phyloP scores from a whole-genome alignment of 2,329 filamentous ascomycete genomes.

The Diaporthe sp. region DNA sequence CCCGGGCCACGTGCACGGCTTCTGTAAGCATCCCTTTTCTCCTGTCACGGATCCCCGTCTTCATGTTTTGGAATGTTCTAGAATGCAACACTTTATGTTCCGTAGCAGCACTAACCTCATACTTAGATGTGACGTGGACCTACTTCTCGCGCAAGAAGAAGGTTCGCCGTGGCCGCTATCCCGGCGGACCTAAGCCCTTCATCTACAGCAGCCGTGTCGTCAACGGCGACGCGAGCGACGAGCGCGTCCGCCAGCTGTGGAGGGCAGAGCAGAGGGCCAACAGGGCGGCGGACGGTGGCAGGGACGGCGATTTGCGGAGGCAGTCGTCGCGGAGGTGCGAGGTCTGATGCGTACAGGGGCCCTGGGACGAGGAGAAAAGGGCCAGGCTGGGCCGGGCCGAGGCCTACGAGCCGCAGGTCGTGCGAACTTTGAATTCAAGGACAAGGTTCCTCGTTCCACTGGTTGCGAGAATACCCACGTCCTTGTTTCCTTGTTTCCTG shows the following conservation, averaged over 20 bases:
- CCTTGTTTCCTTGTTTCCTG: no score
- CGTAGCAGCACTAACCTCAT: no score
- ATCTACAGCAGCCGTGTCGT: slow-evolving; percentile 31
- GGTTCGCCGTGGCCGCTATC: slow-evolving; percentile 32
- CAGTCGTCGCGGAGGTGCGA: not conserved
- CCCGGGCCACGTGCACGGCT: slow-evolving; percentile 34
- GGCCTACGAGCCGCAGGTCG: not conserved
- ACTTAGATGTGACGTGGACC: slow-evolving; percentile 33
- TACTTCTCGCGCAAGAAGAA: slow-evolving; percentile 33
- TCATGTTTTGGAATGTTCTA: no score
- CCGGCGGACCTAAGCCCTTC: slow-evolving; percentile 29
- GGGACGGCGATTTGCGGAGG: slow-evolving; percentile 1
- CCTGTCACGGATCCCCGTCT: no score
- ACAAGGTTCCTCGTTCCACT: not conserved
- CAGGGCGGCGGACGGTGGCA: not conserved
- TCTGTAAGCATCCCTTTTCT: no score
- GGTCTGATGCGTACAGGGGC: not conserved
- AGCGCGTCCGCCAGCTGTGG: slow-evolving; percentile 31
- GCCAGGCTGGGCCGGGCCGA: not conserved
- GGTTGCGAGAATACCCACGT: not conserved
- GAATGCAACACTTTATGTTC: no score
- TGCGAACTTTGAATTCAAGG: not conserved
- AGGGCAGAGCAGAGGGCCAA: slow-evolving; percentile 26
- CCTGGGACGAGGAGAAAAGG: not conserved
- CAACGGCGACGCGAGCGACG: slow-evolving; percentile 32